A percentile compares a stretch with the other conserved stretches of the same genome.
phyloP scores from a whole-genome alignment of 805 yeast species.

The Metschnikowia koreensis region DNA sequence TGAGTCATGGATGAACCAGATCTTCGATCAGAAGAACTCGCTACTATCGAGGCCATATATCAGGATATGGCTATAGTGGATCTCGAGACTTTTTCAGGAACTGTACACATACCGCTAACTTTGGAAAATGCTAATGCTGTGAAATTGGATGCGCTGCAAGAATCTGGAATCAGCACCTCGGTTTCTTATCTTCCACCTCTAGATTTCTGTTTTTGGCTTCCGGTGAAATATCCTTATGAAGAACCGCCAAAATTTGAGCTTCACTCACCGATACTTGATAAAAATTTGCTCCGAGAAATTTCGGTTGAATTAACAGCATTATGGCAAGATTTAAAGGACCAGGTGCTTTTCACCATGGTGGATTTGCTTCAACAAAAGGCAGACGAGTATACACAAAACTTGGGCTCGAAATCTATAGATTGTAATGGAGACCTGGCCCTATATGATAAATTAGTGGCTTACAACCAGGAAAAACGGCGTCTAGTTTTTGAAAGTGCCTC shows the following conservation, averaged over 20 bases:
- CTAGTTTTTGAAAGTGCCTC: constrained; percentile 34
- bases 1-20: constrained; percentile 13
- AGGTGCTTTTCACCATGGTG: constrained; percentile 43
- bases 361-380: constrained; percentile 27
- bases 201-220: constrained; percentile 27
- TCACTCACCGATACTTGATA: constrained; percentile 29
- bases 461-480: constrained; percentile 20
- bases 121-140: constrained; percentile 20
- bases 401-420: constrained; percentile 7
- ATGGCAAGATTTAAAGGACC: constrained; percentile 37
- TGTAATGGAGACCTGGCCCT: constrained; percentile 10
- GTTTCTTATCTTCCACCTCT: constrained; percentile 33
- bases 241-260: constrained; percentile 28
- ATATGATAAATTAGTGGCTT: constrained; percentile 19
- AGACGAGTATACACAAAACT: neutral
- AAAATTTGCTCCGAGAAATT: constrained; percentile 15
- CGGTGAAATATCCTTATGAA: constrained; percentile 34
- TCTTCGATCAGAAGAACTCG: constrained; percentile 37
- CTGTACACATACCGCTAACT: constrained; percentile 25
- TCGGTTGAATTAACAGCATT: constrained; percentile 21
- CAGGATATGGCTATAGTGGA: constrained; percentile 29
- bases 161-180: neutral
- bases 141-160: neutral
- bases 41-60: constrained; percentile 39
- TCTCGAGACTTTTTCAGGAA: constrained; percentile 19